phyloP scores from a whole-genome alignment of 2,329 filamentous ascomycete genomes.

The Pyrenophora seminiperda region DNA sequence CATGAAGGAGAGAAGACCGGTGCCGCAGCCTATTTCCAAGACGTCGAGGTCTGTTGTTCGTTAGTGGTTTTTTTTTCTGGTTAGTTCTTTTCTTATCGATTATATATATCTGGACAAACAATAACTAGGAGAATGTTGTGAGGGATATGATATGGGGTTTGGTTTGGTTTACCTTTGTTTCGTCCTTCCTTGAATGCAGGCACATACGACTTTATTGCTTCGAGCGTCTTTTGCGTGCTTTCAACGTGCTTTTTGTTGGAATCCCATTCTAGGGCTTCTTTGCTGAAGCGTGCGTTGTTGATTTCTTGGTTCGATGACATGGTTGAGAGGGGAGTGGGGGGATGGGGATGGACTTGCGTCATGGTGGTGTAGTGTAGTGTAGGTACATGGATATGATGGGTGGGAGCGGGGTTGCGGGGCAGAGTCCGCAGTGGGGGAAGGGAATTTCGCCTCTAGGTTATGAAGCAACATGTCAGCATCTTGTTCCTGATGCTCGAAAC shows the following conservation, averaged over 20 bases:
- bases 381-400: too few relatives aligned
- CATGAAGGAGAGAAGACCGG: conserved; percentile 59
- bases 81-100: background rate
- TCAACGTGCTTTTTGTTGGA: conserved; percentile 57
- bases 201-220: conserved; percentile 52
- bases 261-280: conserved; percentile 61
- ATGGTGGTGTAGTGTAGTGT: too few relatives aligned
- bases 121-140: background rate
- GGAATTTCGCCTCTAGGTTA: too few relatives aligned
- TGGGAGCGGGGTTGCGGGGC: too few relatives aligned
- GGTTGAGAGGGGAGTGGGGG: too few relatives aligned
- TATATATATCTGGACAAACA: background rate
- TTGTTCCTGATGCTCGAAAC: too few relatives aligned
- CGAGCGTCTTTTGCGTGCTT: conserved; percentile 52
- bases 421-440: too few relatives aligned
- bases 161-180: conserved; percentile 40
- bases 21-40: conserved; percentile 64
- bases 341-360: too few relatives aligned
- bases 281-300: conserved; percentile 59
- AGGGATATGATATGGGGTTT: background rate
- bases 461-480: too few relatives aligned
- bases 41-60: conserved; percentile 48
- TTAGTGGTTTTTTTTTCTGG: background rate
- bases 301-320: conserved; percentile 24
- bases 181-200: conserved; percentile 40